A percentile compares a stretch with the other conserved stretches of the same genome.
phyloP scores from a whole-genome alignment of 257 asterid genomes.

The Agastache rugosa region DNA sequence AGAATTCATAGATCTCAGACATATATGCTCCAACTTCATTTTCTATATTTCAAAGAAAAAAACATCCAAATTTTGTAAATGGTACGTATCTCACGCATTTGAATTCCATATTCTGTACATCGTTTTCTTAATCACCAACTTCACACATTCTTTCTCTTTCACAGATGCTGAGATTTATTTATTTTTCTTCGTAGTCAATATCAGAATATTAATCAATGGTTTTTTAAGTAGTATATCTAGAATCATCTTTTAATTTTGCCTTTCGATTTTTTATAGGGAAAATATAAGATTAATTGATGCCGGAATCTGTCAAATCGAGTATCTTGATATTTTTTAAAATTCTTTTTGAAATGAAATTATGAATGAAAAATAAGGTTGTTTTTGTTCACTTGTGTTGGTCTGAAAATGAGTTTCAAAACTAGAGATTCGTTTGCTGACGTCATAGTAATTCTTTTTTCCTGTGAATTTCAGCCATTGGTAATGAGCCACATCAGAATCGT shows the following conservation, averaged over 20 bases:
- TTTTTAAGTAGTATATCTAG: neutral
- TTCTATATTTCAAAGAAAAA: neutral
- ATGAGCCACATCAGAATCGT: slow-evolving; percentile 37
- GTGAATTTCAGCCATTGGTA: slow-evolving; percentile 4
- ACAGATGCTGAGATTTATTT: slow-evolving; percentile 28
- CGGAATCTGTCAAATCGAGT: slow-evolving; percentile 30
- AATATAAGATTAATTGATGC: slow-evolving; percentile 15
- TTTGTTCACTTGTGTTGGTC: slow-evolving; percentile 21
- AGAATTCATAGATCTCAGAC: neutral
- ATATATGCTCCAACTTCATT: neutral
- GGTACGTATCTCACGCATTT: too few relatives aligned
- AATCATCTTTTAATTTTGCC: slow-evolving; percentile 5
- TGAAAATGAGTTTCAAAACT: slow-evolving; percentile 22
- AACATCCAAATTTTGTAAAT: too few relatives aligned
- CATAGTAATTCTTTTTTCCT: neutral
- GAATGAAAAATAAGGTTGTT: slow-evolving; percentile 5
- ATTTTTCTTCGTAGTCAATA: slow-evolving; percentile 8
- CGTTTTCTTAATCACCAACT: neutral
- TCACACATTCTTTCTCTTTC: slow-evolving; percentile 21
- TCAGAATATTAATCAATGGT: slow-evolving; percentile 8
- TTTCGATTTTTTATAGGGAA: neutral
- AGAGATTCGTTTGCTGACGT: slow-evolving; percentile 26
- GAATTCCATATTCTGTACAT: neutral
- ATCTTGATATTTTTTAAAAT: neutral
- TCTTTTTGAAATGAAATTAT: too few relatives aligned